Evolutionary conservation across 768 basidiomycete species (phyloP).

Genomic region (Holtermanniella nyarrowii): DNA sequence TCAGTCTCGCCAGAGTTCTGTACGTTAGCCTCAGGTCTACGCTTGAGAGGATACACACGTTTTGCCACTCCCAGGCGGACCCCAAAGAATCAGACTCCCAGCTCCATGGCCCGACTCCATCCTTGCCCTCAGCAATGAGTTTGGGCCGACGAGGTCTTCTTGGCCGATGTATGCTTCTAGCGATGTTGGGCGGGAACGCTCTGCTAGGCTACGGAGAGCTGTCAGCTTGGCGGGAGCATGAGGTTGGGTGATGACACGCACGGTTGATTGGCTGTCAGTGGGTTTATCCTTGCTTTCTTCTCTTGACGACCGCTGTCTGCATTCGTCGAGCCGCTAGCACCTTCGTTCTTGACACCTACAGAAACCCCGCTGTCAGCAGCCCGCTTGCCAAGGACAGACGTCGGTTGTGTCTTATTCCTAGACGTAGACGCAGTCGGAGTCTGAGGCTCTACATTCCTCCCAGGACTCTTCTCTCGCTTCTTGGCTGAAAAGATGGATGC

Average conservation of each 20-base stretch:
- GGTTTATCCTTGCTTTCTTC: conserved; percentile 30
- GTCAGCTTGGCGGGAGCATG: too few relatives aligned
- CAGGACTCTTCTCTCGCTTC: not conserved
- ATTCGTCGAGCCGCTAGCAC: too few relatives aligned
- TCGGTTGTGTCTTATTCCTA: not conserved
- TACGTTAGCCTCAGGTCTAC: conserved; percentile 2
- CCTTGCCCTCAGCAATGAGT: conserved; percentile 51
- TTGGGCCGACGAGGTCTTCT: conserved; percentile 50
- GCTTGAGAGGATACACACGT: conserved; percentile 22
- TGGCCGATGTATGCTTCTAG: conserved; percentile 68
- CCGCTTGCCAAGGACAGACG: not conserved
- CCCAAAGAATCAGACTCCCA: conserved; percentile 45
- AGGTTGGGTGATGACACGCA: conserved; percentile 8
- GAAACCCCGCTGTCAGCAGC: not conserved
- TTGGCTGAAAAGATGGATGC: not conserved
- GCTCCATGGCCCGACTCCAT: conserved; percentile 47
- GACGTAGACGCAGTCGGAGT: conserved; percentile 2
- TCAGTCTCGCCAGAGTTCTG: conserved; percentile 57
- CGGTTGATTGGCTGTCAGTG: conserved; percentile 35
- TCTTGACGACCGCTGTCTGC: conserved; percentile 4
- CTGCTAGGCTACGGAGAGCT: conserved; percentile 47
- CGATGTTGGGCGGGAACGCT: conserved; percentile 56
- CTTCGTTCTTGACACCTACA: too few relatives aligned
- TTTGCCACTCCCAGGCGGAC: conserved; percentile 41
- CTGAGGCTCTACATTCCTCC: not conserved